phyloP scores from a whole-genome alignment of 352 stramenopile genomes.

The Phytophthora chlamydospora region DNA sequence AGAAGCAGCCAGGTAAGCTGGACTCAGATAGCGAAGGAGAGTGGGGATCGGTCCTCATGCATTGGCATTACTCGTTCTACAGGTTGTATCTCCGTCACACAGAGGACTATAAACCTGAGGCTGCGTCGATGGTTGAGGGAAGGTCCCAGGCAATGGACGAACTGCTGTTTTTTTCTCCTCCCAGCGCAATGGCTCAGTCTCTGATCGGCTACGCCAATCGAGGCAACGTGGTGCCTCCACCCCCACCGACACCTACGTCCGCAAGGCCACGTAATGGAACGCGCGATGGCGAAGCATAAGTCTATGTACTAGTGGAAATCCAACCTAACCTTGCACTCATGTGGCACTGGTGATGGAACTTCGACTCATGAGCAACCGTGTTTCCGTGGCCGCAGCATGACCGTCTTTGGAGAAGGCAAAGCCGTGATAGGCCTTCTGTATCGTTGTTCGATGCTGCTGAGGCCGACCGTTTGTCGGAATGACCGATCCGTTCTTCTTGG shows the following conservation, averaged over 20 bases:
- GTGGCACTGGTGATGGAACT: constrained; percentile 35
- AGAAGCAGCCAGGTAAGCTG: constrained; percentile 32
- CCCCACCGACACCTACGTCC: constrained; percentile 7
- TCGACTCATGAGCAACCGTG: constrained; percentile 55
- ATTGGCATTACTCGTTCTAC: not conserved
- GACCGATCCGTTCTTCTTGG: constrained; percentile 41
- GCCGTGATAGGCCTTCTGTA: constrained; percentile 57
- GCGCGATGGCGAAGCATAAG: constrained; percentile 4
- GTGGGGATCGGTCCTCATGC: not conserved
- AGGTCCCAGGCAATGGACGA: constrained; percentile 32
- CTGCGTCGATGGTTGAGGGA: constrained; percentile 19
- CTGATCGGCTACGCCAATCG: constrained; percentile 36
- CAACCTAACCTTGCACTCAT: constrained; percentile 11
- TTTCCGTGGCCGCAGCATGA: constrained; percentile 58
- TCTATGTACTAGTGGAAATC: constrained; percentile 11
- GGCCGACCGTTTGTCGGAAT: constrained; percentile 36
- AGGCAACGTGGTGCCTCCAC: constrained; percentile 34
- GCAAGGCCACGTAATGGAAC: not conserved
- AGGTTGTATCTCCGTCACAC: constrained; percentile 23
- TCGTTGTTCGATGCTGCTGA: constrained; percentile 31
- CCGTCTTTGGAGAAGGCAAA: constrained; percentile 80
- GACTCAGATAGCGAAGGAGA: not conserved
- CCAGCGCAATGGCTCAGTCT: constrained; percentile 27
- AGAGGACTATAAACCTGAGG: constrained; percentile 12
- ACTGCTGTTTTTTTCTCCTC: constrained; percentile 41